A percentile compares a stretch with the other conserved stretches of the same genome.
phyloP scores from a whole-genome alignment of 331 rosid species.

The Phaseolus coccineus region DNA sequence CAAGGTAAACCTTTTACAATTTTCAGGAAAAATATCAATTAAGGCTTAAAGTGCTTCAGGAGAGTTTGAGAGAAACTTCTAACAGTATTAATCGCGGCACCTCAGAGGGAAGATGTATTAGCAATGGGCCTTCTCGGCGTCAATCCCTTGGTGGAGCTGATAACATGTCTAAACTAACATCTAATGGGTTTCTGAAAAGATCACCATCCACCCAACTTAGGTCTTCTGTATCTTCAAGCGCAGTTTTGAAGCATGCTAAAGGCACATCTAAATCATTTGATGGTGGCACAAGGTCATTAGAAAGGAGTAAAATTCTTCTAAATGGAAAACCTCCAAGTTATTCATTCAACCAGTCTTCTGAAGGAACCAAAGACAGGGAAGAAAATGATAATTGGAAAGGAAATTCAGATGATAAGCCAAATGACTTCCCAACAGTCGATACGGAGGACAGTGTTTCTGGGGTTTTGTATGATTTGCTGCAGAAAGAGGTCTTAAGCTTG shows the following conservation, averaged over 20 bases:
- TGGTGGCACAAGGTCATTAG: slow-evolving; percentile 95
- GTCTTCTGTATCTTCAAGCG: slow-evolving; percentile 82
- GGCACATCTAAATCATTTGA: slow-evolving; percentile 98
- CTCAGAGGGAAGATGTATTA: slow-evolving; percentile 76
- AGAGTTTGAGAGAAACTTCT: slow-evolving; percentile 87
- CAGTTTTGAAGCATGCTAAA: slow-evolving; percentile 92
- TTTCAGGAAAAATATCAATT: slow-evolving; percentile 96
- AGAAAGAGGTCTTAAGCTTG: slow-evolving; percentile 92
- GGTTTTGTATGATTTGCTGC: slow-evolving; percentile 86
- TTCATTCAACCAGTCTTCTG: slow-evolving; percentile 82
- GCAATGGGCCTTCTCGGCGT: slow-evolving; percentile 96
- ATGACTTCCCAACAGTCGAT: slow-evolving; percentile 68
- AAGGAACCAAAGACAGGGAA: slow-evolving; percentile 71
- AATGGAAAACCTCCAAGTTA: slow-evolving; percentile 77
- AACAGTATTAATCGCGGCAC: slow-evolving; percentile 71
- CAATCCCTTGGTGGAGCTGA: slow-evolving; percentile 98
- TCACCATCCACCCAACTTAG: slow-evolving; percentile 75
- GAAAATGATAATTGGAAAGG: slow-evolving; percentile 73
- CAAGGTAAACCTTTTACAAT: slow-evolving; percentile 46
- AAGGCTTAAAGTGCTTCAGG: slow-evolving; percentile 97
- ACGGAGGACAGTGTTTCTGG: slow-evolving; percentile 85
- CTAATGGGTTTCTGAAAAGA: slow-evolving; percentile 90
- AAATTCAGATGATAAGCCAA: slow-evolving; percentile 79
- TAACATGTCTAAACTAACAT: slow-evolving; percentile 70
- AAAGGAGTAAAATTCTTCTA: slow-evolving; percentile 83